These are phyloP conservation scores for Secale cereale DNA, from an alignment of 176 grass and related monocot species.

Conservation along the genomic window DNA sequence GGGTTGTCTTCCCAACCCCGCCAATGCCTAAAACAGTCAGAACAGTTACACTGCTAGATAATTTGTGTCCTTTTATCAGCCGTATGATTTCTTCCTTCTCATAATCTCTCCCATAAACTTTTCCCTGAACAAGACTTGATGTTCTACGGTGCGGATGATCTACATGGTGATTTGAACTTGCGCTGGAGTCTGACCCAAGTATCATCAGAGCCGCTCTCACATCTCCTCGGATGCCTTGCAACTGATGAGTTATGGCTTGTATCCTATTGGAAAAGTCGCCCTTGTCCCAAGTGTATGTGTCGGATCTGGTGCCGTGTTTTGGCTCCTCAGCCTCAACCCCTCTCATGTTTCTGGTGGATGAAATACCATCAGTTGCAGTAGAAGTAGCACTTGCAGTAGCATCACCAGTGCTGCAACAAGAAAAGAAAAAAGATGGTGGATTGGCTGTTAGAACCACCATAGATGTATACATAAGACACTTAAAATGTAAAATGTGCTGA, in stretches of 20 bases:
- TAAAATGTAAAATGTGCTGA: not conserved
- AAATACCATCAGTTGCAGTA: not conserved
- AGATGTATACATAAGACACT: not conserved
- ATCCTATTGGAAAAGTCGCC: not conserved
- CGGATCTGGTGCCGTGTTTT: not conserved
- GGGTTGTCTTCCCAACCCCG: slow-evolving; percentile 21
- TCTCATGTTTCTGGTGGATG: not conserved
- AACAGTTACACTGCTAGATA: not conserved
- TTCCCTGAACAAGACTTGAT: not conserved
- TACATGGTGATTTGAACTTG: not conserved
- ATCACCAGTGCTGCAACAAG: not conserved
- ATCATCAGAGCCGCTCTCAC: not conserved
- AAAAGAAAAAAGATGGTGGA: not conserved
- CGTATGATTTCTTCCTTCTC: slow-evolving; percentile 6
- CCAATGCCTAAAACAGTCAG: slow-evolving; percentile 18
- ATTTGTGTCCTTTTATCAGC: not conserved
- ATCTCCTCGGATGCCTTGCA: not conserved
- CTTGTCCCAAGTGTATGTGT: not conserved
- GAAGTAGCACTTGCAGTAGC: not conserved
- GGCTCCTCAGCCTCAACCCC: not conserved
- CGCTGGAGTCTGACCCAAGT: not conserved
- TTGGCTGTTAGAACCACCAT: not conserved
- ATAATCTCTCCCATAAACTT: not conserved
- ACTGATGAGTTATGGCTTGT: not conserved
- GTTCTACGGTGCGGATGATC: not conserved